Percentiles rank a stretch among this genome's conserved stretches.
Conservation (phyloP, 805 yeast genomes). For the Wickerhamomyces xylosicus region DNA sequence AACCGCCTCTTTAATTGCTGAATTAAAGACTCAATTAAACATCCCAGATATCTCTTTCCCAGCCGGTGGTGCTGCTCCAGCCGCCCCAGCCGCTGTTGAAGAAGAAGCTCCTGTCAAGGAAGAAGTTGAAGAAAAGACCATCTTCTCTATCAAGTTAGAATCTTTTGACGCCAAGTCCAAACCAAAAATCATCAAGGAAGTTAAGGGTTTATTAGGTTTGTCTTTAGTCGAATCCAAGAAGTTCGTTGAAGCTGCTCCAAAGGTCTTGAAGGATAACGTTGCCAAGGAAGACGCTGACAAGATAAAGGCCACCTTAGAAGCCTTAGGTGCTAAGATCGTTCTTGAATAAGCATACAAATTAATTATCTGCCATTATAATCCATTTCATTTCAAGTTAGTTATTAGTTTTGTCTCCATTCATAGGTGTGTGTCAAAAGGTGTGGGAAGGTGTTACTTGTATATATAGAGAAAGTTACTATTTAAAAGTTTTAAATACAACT, state of each 20-base stretch:
- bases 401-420: background rate
- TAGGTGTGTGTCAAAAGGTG: background rate
- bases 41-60: constrained; percentile 91
- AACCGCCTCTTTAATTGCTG: constrained; percentile 78
- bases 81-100: constrained; percentile 56
- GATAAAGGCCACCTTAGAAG: constrained; percentile 87
- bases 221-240: constrained; percentile 96
- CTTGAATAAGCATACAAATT: constrained; percentile 51
- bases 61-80: constrained; percentile 50
- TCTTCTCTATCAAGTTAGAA: constrained; percentile 86
- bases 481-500: background rate
- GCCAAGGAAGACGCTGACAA: constrained; percentile 98
- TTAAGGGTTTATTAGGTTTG: constrained; percentile 81
- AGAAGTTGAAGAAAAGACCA: constrained; percentile 82
- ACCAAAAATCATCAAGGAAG: constrained; percentile 97
- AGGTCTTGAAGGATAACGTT: constrained; percentile 87
- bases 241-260: constrained; percentile 96
- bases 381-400: background rate
- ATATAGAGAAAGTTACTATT: background rate
- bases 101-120: constrained; percentile 70
- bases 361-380: too few species aligned
- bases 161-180: constrained; percentile 89
- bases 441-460: background rate
- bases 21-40: constrained; percentile 72
- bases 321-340: constrained; percentile 85